Conservation (phyloP, 129 eudicot species). For the Helianthus tuberosus region DNA sequence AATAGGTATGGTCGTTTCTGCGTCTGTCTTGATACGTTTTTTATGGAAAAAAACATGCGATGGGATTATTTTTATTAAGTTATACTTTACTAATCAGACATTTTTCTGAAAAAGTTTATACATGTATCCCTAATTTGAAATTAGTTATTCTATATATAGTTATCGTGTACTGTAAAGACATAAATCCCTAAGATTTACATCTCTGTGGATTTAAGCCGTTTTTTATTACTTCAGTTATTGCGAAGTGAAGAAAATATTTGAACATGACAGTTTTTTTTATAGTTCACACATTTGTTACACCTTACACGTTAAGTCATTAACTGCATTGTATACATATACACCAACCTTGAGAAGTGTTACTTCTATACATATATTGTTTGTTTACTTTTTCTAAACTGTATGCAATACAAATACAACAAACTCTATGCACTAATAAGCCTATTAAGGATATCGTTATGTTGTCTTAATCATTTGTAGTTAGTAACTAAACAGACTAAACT, state of each 20-base stretch:
- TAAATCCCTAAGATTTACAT: not conserved
- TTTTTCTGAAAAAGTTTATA: not conserved
- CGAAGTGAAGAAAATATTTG: conserved; percentile 6
- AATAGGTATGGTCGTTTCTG: not conserved
- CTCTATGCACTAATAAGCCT: not conserved
- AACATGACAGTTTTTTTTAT: not conserved
- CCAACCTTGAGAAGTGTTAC: conserved; percentile 7
- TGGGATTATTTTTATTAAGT: not conserved
- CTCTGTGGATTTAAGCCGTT: not conserved
- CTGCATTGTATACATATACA: not conserved
- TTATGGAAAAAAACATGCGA: not conserved
- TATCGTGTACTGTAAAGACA: not conserved
- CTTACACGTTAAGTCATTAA: not conserved
- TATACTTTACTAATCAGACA: not conserved
- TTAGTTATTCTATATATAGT: not conserved
- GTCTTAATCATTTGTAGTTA: not conserved
- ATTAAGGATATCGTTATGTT: not conserved
- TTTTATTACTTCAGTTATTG: not conserved
- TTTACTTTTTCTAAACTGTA: not conserved
- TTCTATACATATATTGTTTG: not conserved
- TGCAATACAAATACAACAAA: not conserved
- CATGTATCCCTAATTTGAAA: not conserved
- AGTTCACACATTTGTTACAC: not conserved
- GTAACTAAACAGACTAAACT: not conserved
- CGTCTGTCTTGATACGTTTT: conserved; percentile 18